These are phyloP conservation scores for Wickerhamomyces sp. DNA, from an alignment of 1,139 yeast genomes.

Conservation along the genomic window DNA sequence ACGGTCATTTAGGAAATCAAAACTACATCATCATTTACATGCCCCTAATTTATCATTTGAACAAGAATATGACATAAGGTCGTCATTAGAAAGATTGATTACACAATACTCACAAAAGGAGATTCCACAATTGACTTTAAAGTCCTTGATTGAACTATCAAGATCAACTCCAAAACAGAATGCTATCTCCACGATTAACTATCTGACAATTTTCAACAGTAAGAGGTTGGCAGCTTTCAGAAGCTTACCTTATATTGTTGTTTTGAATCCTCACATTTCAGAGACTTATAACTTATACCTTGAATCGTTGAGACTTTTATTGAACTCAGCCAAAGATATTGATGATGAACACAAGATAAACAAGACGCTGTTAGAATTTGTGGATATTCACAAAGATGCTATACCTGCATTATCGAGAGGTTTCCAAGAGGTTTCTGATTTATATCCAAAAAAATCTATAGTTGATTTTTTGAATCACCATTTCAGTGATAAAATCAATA, in stretches of 20 bases:
- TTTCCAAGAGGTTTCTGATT: conserved; percentile 63
- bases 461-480: conserved; percentile 70
- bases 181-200: conserved; percentile 38
- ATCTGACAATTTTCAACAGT: conserved; percentile 39
- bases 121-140: conserved; percentile 44
- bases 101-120: conserved; percentile 43
- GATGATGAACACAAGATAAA: conserved; percentile 32
- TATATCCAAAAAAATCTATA: conserved; percentile 45
- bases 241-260: conserved; percentile 73
- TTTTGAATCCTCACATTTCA: conserved; percentile 86
- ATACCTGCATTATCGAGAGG: conserved; percentile 78
- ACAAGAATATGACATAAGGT: conserved; percentile 44
- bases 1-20: conserved; percentile 8
- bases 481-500: conserved; percentile 75
- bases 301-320: conserved; percentile 60
- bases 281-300: conserved; percentile 70
- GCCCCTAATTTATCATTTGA: conserved; percentile 20
- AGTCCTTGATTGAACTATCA: conserved; percentile 38
- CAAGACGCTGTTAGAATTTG: conserved; percentile 57
- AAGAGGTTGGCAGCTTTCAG: conserved; percentile 61
- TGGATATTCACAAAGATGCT: conserved; percentile 78
- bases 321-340: conserved; percentile 29
- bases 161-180: conserved; percentile 31
- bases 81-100: conserved; percentile 48
- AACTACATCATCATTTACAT: conserved; percentile 16